Evolutionary conservation across 495 filamentous ascomycete genomes (phyloP).

Genomic region (Jackrogersella minutella): DNA sequence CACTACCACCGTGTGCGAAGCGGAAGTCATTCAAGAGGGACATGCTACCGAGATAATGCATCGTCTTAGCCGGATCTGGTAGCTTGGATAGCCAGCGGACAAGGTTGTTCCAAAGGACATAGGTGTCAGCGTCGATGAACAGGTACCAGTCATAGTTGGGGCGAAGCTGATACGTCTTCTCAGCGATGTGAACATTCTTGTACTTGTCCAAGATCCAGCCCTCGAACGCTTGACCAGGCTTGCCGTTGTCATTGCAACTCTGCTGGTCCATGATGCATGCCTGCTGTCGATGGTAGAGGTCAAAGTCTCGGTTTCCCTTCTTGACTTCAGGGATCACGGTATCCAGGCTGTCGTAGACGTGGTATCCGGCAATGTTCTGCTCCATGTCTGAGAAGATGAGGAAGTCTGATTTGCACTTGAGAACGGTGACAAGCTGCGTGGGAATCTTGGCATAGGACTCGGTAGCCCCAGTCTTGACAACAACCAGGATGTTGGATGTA

Average conservation of each 20-base stretch:
- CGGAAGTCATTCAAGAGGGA: conserved; percentile 60
- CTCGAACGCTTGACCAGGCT: conserved; percentile 47
- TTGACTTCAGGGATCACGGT: conserved; percentile 50
- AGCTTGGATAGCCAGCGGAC: conserved; percentile 63
- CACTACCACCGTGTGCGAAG: conserved; percentile 75
- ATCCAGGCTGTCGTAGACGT: conserved; percentile 61
- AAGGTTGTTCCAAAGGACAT: conserved; percentile 69
- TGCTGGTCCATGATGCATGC: conserved; percentile 52
- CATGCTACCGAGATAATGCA: conserved; percentile 66
- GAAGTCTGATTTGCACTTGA: conserved; percentile 61
- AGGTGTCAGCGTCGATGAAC: conserved; percentile 75
- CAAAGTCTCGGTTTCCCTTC: conserved; percentile 58
- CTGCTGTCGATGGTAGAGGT: conserved; percentile 61
- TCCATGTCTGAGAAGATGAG: conserved; percentile 68
- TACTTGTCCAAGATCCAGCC: conserved; percentile 62
- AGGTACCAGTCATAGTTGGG: conserved; percentile 70
- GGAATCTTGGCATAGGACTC: conserved; percentile 62
- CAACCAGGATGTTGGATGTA: conserved; percentile 51
- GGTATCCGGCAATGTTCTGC: conserved; percentile 56
- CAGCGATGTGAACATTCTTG: conserved; percentile 57
- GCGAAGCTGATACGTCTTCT: conserved; percentile 52
- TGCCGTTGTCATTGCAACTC: conserved; percentile 38
- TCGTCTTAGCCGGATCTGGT: conserved; percentile 52
- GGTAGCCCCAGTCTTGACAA: conserved; percentile 66
- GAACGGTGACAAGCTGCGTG: conserved; percentile 61